phyloP scores from a whole-genome alignment of 305 asterid genomes.

The Ajuga reptans region DNA sequence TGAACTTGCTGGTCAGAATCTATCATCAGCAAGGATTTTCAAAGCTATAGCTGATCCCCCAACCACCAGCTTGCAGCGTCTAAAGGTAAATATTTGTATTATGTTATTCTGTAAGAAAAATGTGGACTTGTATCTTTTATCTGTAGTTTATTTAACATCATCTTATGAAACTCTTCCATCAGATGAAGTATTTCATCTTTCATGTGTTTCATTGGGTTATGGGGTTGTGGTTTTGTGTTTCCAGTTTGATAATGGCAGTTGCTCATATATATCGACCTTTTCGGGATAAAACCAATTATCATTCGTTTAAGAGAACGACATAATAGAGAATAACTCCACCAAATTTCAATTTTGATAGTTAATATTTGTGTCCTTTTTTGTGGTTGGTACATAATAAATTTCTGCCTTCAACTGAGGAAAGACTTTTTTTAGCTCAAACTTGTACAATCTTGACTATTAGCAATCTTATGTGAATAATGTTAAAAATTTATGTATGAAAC shows the following conservation, averaged over 20 bases:
- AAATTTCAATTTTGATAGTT: background rate
- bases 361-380: background rate
- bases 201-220: background rate
- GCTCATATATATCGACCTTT: background rate
- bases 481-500: no score
- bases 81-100: slow-evolving; percentile 45
- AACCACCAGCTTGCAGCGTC: slow-evolving; percentile 90
- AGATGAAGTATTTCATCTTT: background rate
- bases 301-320: background rate
- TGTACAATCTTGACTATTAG: background rate
- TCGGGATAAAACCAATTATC: background rate
- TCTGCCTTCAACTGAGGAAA: background rate
- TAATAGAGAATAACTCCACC: background rate
- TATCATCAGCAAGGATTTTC: slow-evolving; percentile 59
- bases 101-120: background rate
- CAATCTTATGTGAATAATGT: no score
- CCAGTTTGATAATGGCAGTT: background rate
- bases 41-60: slow-evolving; percentile 97
- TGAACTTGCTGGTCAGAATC: slow-evolving; percentile 53
- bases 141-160: background rate
- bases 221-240: background rate
- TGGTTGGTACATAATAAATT: background rate
- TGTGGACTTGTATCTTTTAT: background rate
- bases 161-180: background rate
- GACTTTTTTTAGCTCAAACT: background rate